Evolutionary conservation across 2,329 filamentous ascomycete genomes (phyloP).

Genomic region (Penicillium sp.): DNA sequence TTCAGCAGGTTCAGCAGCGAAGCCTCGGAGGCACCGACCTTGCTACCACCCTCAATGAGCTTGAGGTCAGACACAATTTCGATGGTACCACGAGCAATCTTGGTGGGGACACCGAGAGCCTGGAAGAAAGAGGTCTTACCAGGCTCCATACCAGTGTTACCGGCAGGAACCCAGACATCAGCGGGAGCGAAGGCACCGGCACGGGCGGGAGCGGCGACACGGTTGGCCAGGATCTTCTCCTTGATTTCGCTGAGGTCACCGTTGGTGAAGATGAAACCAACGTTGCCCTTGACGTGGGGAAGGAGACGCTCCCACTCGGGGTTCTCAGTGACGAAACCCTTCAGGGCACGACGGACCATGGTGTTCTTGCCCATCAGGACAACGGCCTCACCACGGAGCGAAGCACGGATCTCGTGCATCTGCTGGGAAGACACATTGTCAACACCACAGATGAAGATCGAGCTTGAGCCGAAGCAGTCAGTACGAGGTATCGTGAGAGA

Average conservation of each 20-base stretch:
- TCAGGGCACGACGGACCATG: conserved; percentile 98
- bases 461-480: conserved; percentile 56
- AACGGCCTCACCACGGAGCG: conserved; percentile 88
- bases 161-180: conserved; percentile 94
- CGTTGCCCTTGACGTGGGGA: conserved; percentile 94
- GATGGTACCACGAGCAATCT: conserved; percentile 99
- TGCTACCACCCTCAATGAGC: conserved; percentile 88
- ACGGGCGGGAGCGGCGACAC: conserved; percentile 96
- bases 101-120: conserved; percentile 99
- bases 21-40: conserved; percentile 98
- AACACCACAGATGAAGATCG: conserved; percentile 92
- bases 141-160: conserved; percentile 99
- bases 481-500: neutral
- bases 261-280: conserved; percentile 99
- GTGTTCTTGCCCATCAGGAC: conserved; percentile 99
- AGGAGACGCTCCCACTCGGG: conserved; percentile 99
- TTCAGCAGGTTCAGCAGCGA: conserved; percentile 99
- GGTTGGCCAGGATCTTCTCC: conserved; percentile 94
- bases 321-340: conserved; percentile 86
- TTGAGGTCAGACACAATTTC: conserved; percentile 98
- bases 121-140: conserved; percentile 99
- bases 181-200: conserved; percentile 91
- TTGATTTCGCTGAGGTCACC: conserved; percentile 87
- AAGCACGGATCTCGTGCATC: conserved; percentile 99
- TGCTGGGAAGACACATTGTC: conserved; percentile 99